Evolutionary conservation across 805 yeast genomes (phyloP), one percentile per base, ranked within the genome.

Genomic region (Cyberlindnera maclurae): DNA sequence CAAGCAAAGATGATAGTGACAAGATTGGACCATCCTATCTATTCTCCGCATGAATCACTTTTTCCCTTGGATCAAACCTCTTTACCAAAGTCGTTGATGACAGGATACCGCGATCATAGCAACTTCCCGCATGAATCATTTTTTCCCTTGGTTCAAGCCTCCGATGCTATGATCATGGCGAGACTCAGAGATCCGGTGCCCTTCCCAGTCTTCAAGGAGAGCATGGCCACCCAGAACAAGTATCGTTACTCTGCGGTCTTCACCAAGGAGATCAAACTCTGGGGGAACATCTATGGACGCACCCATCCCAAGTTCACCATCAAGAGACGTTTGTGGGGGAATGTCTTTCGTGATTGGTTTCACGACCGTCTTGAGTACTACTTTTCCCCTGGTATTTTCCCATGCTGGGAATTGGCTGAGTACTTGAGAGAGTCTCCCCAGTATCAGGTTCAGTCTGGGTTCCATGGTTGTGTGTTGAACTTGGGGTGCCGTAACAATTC

Each of bases 301-400:
- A 30, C 34, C 7, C 24, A 36, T 26, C 39, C 39, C 11, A 9
- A 15, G 8, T 36, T 36, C n/a, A 15, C 13, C 4, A 12, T 26
- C n/a, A 20, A 34, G 17, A 26, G 37, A 26, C 15, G 39, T 9
- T 4, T 17, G 12, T 31, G 31, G 39, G 29, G 16, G 11, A 31
- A 31, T 26, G 13, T 17, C n/a, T 17, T 26, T 12, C 16, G 37
- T 12, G 37, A 31, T 11, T 31, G 13, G 22, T n/a, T 8, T 5
- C 13, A 26, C 6, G 30, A 16, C 6, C 10, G 20, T 10, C 4
- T 15, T 11, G 39, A 36, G 18, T 36, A 36, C 34, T 36, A 30
- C 35, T 36, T 30, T 26, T 31, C 39, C 5, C 22, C 31, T 6
- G 33, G 33, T 5, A 11, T 36, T 12, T 12, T 12, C 12, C 39